These are phyloP conservation scores for Diatrype stigma DNA, from an alignment of 2,329 filamentous ascomycete species.

Conservation along the genomic window DNA sequence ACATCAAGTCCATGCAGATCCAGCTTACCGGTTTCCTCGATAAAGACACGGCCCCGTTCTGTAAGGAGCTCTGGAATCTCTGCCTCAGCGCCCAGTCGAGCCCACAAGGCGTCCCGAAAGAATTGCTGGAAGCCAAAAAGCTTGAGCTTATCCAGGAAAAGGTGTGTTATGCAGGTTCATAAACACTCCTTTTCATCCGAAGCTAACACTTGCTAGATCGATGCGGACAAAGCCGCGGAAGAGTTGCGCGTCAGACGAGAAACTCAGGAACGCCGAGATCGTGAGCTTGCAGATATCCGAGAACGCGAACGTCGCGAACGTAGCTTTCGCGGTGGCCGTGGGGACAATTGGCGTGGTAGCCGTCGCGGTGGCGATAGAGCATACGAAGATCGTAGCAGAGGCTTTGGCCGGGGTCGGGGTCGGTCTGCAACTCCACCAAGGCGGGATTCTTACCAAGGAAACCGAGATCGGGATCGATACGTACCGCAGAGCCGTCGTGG, in stretches of 20 bases:
- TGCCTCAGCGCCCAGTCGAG: constrained; percentile 86
- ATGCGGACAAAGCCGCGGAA: constrained; percentile 78
- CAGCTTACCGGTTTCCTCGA: constrained; percentile 93
- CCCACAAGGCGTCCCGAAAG: constrained; percentile 87
- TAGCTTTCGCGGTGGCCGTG: constrained; percentile 45
- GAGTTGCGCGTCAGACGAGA: constrained; percentile 68
- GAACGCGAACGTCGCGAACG: constrained; percentile 58
- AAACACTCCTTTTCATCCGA: constrained; percentile 2
- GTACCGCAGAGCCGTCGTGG: constrained; percentile 45
- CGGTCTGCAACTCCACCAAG: constrained; percentile 46
- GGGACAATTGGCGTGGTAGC: constrained; percentile 48
- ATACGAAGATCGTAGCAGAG: constrained; percentile 40
- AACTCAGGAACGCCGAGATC: constrained; percentile 66
- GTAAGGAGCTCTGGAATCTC: constrained; percentile 89
- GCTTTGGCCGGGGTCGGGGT: constrained; percentile 39
- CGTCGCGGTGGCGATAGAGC: constrained; percentile 49
- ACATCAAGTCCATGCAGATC: constrained; percentile 93
- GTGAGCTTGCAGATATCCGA: constrained; percentile 63
- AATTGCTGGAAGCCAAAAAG: constrained; percentile 94
- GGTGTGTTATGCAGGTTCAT: constrained; percentile 46
- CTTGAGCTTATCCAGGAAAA: constrained; percentile 91
- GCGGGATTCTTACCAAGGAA: constrained; percentile 35
- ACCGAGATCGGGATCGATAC: constrained; percentile 44
- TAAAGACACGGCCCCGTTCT: constrained; percentile 83
- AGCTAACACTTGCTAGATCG: constrained; percentile 50